These are phyloP conservation scores for Diddensiella santjacobensis DNA, from an alignment of 805 yeast species.

Conservation along the genomic window DNA sequence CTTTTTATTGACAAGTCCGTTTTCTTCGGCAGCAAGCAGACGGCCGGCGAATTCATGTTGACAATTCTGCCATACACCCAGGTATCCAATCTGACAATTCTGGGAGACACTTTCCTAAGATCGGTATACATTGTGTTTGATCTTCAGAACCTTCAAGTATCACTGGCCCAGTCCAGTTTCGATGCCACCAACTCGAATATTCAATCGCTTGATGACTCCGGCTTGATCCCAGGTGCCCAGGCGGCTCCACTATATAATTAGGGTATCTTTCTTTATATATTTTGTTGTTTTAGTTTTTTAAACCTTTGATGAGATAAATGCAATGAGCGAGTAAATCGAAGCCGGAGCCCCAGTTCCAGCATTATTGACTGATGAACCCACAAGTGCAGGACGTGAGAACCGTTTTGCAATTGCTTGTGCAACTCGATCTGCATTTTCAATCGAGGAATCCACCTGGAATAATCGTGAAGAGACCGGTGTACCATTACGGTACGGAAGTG, in stretches of 20 bases:
- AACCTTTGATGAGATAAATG: background rate
- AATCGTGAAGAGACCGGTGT: conserved; percentile 12
- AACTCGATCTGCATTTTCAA: conserved; percentile 19
- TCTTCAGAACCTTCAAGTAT: conserved; percentile 52
- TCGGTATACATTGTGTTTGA: conserved; percentile 54
- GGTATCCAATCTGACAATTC: conserved; percentile 23
- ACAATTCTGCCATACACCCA: conserved; percentile 9
- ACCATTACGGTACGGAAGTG: conserved; percentile 4
- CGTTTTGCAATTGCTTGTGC: conserved; percentile 16
- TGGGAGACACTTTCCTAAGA: conserved; percentile 54
- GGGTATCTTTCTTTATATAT: background rate
- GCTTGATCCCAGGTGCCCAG: conserved; percentile 17
- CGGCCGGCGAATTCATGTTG: conserved; percentile 7
- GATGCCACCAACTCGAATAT: conserved; percentile 8
- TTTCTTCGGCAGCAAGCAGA: conserved; percentile 16
- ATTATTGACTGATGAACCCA: conserved; percentile 13
- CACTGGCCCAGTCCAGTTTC: conserved; percentile 45
- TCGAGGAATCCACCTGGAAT: conserved; percentile 13
- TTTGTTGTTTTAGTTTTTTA: background rate
- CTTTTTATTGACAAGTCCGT: conserved; percentile 18
- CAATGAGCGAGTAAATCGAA: conserved; percentile 1
- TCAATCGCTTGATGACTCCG: conserved; percentile 11
- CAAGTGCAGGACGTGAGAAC: conserved; percentile 18
- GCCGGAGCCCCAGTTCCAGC: background rate
- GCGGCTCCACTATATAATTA: conserved; percentile 9